Evolutionary conservation across 345 rosid species (phyloP), one percentile per base, ranked within the genome.

Genomic region (Microthlaspi erraticum): DNA sequence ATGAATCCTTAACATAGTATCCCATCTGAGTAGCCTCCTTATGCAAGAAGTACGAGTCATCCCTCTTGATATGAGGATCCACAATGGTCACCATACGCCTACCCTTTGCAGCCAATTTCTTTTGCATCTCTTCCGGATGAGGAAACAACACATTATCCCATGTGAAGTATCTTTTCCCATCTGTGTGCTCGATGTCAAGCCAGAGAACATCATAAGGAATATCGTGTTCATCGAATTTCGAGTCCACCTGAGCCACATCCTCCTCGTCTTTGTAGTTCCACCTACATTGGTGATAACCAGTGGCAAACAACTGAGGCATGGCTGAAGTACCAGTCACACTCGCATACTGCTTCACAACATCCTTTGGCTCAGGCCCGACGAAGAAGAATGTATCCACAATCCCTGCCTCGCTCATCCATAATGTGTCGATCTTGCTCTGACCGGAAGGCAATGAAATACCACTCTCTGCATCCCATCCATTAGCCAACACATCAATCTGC

Each of bases 261-360:
- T 95, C 98, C 76, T 95, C 99, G 62, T 95, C 98, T 77, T 93
- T 87, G 60, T 95, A 95, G 74, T 95, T 95, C 99, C 99, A 95
- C 81, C 99, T 87, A 71, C 94, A 90, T 54, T 95, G 99, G 65
- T 95, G 99, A 85, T 95, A 95, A 10, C 88, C 98, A 7, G 82
- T 88, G 17, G 99, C 82, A 56, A 95, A 95, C 64, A 86, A 65
- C 83, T 83, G 99, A 3, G 98, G 99, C 99, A 95, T 92, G 0
- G 97, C 78, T 34, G 97, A 87, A 16, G 78, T 72, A 64, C 99
- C 99, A 1, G 97, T 95, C 18, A 87, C 92, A 69, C 82, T 79
- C 0, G 83, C 84, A 71, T 95, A 92, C 78, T 92, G 99, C 71
- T 78, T 88, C 12, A 95, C 88, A 5, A 92, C 94, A 73, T 92